Base-by-base conservation (phyloP, 352 stramenopile species). In the Phytopythium litorale region DNA sequence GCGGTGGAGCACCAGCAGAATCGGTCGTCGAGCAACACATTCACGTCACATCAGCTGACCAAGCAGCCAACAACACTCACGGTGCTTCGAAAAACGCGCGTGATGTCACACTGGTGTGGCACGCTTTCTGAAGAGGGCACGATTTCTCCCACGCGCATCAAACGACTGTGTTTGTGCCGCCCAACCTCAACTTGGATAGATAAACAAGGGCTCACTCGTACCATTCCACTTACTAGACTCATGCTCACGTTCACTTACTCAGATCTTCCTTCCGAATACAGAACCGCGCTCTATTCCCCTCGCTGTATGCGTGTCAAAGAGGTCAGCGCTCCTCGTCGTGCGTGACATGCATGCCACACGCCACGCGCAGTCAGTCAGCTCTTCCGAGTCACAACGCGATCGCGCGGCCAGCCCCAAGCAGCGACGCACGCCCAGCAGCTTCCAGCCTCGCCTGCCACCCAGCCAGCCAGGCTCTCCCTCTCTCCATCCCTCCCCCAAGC, bases 121-220 rank as follows among this genome's bases (percentile, higher is more conserved):
- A n/a, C n/a, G n/a, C 13, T 45, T 45, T 6, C 38, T n/a, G 35
- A 40, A 40, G 35, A 40, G 13, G 9, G 8, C 38, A n/a, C 38
- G 38, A 6, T 45, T 45, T 45, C 38, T 45, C 38, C 38, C 23
- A 18, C n/a, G 25, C 25, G 28, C 38, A 59, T 59, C 54, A 59
- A 59, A 50, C 40, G 54, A 23, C 54, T 2, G 54, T 59, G 54
- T 58, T 58, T 59, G 23, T 51, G 54, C 35, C 18, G 6, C 23
- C n/a, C 37, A 59, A 59, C 37, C 21, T 50, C 54, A 59, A 51
- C 23, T 23, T 51, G 54, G 12, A 40, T 21, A 59, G 12, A 3
- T 51, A 23, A 32, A 25, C 21, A 18, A 59, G 35, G 46, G 12
- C 9, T 32, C 3, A 52, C n/a, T 30, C 33, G 9, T 12, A 15